Evolutionary conservation across 805 yeast genomes (phyloP), one percentile per base, ranked within the genome.

Genomic region (Candida pseudoglaebosa): DNA sequence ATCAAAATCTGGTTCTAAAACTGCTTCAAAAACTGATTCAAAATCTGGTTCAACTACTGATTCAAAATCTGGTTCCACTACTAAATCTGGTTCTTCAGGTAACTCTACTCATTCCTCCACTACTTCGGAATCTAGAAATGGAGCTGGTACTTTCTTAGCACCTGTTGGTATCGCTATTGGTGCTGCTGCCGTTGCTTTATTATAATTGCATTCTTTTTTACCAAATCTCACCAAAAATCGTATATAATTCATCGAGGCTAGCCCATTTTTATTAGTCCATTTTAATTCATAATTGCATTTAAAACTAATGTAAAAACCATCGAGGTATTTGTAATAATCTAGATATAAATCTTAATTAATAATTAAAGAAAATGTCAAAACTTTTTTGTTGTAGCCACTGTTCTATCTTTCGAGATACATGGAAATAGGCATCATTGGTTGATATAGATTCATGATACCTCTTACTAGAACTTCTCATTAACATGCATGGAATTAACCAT

Each of bases 121-220:
- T 19, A 24, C 14, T n/a, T 12, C 34, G 8, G 34, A 19, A n/a
- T 30, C 34, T 5, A 15, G 12, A 5, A 32, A 32, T 18, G 52
- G 45, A 21, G 42, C 45, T 17, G 29, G 15, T 10, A 39, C 39
- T 13, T 42, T 49, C 14, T 31, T 32, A 17, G 54, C 53, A 6
- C 50, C 59, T 32, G 24, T 37, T 16, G 44, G 41, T 18, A 50
- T 49, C 16, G 46, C 49, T 15, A 36, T 53, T 22, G 52, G 44
- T 28, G 46, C 52, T 21, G 43, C 39, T 24, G 48, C 47, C 21
- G 37, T 49, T 38, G 52, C 49, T 30, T 44, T 50, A 29, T 41
- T 50, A 28, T 50, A 48, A 33, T 31, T 35, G 17, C 28, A 22
- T 6, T 5, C 5, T 33, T 21, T 19, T 30, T 26, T n/a, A 10